Evolutionary conservation across 164 flowering plant species (phyloP), one percentile per base, ranked within the genome.

Genomic region (Nymphaea colorata): DNA sequence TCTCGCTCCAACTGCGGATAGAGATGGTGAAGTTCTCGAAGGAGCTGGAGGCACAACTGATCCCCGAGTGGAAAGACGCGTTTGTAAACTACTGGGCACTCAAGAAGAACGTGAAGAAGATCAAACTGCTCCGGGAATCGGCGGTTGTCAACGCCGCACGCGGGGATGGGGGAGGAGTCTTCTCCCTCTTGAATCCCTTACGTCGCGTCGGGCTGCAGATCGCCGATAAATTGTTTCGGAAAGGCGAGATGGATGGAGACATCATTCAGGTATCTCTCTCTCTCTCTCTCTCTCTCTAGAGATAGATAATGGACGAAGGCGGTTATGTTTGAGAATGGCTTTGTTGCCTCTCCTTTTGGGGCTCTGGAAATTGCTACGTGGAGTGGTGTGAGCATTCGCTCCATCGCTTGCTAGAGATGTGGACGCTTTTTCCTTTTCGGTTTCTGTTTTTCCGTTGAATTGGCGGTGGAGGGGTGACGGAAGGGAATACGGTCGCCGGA

Each of bases 21-120:
- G 67, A 75, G 76, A 94, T 94, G 99, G 99, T 91, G 79, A 94
- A 91, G 82, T 94, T 94, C 78, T 94, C 99, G 2, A 94, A 94
- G 77, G 88, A 94, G 76, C 89, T 94, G 0, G 92, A 94, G 73
- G 99, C 99, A 53, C 99, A 91, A 62, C 82, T 94, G 6, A 94
- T 94, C 16, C 99, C 99, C 0, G 98, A 94, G 71, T 94, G 99
- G 99, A 90, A 84, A 53, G 99, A 91, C 7, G 93, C 93, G 0
- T 94, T 91, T 42, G 99, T 94, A 6, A 87, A 91, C 68, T 94
- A 94, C 74, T 81, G 96, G 90, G 90, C 81, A 42, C 82, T 94
- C 59, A 94, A 94, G 81, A 94, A 94, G 66, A 82, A 82, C 55
- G 77, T 94, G 14, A 94, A 90, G 79, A 87, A 83, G 76, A 83